phyloP scores from a whole-genome alignment of 2,329 filamentous ascomycete genomes.

The Cryphonectria radicalis region DNA sequence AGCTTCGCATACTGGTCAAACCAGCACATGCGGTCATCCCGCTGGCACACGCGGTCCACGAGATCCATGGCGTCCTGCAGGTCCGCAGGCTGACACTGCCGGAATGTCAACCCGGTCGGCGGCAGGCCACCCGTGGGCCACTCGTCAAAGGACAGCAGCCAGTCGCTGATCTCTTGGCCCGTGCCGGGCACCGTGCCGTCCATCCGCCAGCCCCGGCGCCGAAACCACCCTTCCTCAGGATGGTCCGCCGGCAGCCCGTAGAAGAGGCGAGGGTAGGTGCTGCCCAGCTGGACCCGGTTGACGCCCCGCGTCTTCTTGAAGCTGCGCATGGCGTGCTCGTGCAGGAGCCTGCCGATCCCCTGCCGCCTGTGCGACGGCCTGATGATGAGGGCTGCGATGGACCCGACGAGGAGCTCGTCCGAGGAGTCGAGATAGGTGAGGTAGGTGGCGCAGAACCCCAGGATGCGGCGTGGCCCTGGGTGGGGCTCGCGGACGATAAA shows the following conservation, averaged over 20 bases:
- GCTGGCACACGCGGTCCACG: conserved; percentile 52
- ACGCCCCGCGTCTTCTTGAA: conserved; percentile 57
- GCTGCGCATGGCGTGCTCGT: conserved; percentile 54
- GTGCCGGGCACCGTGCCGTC: conserved; percentile 48
- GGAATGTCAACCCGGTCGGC: conserved; percentile 48
- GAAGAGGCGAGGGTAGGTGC: conserved; percentile 61
- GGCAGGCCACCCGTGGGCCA: conserved; percentile 48
- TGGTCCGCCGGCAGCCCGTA: conserved; percentile 55
- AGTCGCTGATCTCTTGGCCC: conserved; percentile 57
- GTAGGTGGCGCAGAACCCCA: conserved; percentile 66
- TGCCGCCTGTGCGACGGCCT: conserved; percentile 49
- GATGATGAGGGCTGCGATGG: conserved; percentile 59
- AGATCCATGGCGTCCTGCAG: conserved; percentile 53
- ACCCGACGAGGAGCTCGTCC: conserved; percentile 58
- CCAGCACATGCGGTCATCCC: conserved; percentile 58
- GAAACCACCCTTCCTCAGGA: conserved; percentile 55
- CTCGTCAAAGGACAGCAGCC: conserved; percentile 57
- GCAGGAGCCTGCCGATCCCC: conserved; percentile 58
- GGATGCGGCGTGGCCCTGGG: conserved; percentile 44
- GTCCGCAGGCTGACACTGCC: conserved; percentile 51
- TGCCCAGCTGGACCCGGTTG: conserved; percentile 59
- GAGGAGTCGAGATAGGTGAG: conserved; percentile 60
- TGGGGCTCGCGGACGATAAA: conserved; percentile 57
- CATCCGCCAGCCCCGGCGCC: conserved; percentile 57
- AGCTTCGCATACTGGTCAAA: conserved; percentile 62